Evolutionary conservation across 1,139 yeast genomes (phyloP).

Genomic region (Lizanozyma gosingica): DNA sequence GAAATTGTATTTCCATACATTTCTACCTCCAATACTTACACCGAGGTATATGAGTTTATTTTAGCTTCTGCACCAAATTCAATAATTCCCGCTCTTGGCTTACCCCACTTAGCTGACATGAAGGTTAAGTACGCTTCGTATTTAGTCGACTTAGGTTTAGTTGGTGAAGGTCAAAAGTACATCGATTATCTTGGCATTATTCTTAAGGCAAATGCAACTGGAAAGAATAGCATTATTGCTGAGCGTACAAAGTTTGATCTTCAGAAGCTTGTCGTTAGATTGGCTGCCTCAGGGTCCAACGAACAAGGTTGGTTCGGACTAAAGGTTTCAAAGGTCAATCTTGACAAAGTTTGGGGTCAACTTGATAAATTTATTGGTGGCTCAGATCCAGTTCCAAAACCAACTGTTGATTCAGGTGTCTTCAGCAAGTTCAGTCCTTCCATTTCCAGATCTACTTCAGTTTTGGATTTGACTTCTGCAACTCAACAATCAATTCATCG

Average conservation of each 20-base stretch:
- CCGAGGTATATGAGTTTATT: slow-evolving; percentile 67
- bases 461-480: slow-evolving; percentile 29
- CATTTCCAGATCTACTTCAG: slow-evolving; percentile 46
- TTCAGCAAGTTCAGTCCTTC: slow-evolving; percentile 70
- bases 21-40: slow-evolving; percentile 37
- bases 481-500: slow-evolving; percentile 6
- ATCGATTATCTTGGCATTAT: slow-evolving; percentile 42
- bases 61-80: slow-evolving; percentile 19
- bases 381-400: slow-evolving; percentile 40
- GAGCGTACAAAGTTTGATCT: slow-evolving; percentile 27
- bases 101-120: slow-evolving; percentile 46
- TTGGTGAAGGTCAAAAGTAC: slow-evolving; percentile 50
- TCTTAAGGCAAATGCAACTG: slow-evolving; percentile 37
- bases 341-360: slow-evolving; percentile 84
- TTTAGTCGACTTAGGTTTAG: slow-evolving; percentile 55
- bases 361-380: slow-evolving; percentile 89
- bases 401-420: slow-evolving; percentile 41
- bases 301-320: slow-evolving; percentile 54
- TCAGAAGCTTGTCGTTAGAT: slow-evolving; percentile 18
- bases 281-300: slow-evolving; percentile 9
- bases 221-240: slow-evolving; percentile 25
- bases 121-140: slow-evolving; percentile 56
- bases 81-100: slow-evolving; percentile 22
- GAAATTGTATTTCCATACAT: slow-evolving; percentile 15
- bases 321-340: slow-evolving; percentile 60